Evolutionary conservation across 2,329 filamentous ascomycete species (phyloP).

Genomic region (Talaromyces sp.): DNA sequence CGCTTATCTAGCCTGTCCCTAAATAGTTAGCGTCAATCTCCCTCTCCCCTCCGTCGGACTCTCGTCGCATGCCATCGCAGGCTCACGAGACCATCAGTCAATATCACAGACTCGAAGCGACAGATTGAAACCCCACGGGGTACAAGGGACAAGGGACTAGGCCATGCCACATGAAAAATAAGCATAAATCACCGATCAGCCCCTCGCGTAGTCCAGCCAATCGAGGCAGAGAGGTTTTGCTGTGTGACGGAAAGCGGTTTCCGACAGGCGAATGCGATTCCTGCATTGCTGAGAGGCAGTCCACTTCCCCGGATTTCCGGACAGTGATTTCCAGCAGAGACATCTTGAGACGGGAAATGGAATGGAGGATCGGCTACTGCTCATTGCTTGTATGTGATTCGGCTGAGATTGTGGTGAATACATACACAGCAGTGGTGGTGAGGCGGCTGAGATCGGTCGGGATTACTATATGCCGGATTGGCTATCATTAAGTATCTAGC

Average conservation of each 20-base stretch:
- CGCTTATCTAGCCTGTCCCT: background rate
- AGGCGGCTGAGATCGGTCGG: background rate
- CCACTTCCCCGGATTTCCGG: slow-evolving; percentile 8
- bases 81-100: background rate
- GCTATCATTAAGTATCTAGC: background rate
- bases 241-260: slow-evolving; percentile 16
- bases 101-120: too few relatives aligned
- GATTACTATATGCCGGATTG: background rate
- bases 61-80: background rate
- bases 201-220: background rate
- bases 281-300: background rate
- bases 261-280: slow-evolving; percentile 4
- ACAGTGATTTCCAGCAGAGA: background rate
- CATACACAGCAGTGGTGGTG: background rate
- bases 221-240: background rate
- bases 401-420: background rate
- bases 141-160: background rate
- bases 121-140: slow-evolving; percentile 1
- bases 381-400: too few relatives aligned
- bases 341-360: too few relatives aligned
- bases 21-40: background rate
- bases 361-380: too few relatives aligned
- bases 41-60: too few relatives aligned
- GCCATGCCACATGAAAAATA: background rate
- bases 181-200: background rate